Conservation (phyloP, 495 filamentous ascomycete species). For the Aspergillus ellipticus region DNA sequence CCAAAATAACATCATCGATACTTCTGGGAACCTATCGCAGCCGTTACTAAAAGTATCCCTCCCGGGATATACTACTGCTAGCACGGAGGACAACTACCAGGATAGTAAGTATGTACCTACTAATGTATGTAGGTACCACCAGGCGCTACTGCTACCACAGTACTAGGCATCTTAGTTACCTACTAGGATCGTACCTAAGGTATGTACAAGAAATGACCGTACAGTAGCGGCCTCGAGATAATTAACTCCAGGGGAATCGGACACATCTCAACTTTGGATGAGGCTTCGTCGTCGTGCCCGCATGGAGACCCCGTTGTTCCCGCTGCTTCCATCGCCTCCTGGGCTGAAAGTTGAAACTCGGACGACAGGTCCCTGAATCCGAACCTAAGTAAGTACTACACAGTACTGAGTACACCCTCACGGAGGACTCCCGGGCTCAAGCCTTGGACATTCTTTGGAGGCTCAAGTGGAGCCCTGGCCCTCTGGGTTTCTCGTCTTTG, state of each 20-base stretch:
- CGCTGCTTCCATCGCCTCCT: neutral
- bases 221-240: constrained; percentile 18
- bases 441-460: constrained; percentile 16
- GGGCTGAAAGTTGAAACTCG: constrained; percentile 18
- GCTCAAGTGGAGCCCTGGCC: constrained; percentile 24
- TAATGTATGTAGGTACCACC: too few relatives aligned
- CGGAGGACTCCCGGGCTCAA: constrained; percentile 16
- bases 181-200: neutral
- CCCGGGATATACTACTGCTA: neutral
- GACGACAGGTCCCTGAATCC: constrained; percentile 1
- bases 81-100: too few relatives aligned
- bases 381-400: neutral
- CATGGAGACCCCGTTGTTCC: neutral
- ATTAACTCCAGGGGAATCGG: neutral
- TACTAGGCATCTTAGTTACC: neutral
- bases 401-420: neutral
- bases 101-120: neutral
- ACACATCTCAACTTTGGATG: constrained; percentile 6
- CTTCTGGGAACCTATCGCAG: neutral
- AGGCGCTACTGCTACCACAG: too few relatives aligned
- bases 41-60: neutral
- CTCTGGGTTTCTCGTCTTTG: constrained; percentile 13
- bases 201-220: constrained; percentile 12
- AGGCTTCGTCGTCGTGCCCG: neutral
- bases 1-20: constrained; percentile 4